Base-by-base conservation (phyloP, 169 alveolate genomes). In the Eimeria mitis region DNA sequence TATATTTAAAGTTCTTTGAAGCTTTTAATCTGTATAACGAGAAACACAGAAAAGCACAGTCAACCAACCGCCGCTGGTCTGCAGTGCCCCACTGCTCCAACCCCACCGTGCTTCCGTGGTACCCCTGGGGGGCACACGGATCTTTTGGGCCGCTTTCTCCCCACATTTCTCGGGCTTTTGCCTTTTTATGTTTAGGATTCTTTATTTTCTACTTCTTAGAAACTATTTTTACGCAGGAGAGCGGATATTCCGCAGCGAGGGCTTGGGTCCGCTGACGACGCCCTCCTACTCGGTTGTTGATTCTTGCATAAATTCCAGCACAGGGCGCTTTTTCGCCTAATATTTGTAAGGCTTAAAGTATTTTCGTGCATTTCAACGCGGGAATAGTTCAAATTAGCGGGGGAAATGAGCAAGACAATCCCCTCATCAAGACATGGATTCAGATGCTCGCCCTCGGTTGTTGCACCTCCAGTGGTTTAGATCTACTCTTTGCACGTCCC, bases 231-330 rank as follows among this genome's bases (percentile, higher is more conserved):
- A 11, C 25, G 61, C 79, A 54, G 40, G 91, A 54, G 78, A 37
- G 59, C 91, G 78, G 91, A 85, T 56, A 40, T 59, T 34, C 68
- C 61, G 78, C 91, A n/a, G 79, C 91, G 37, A 44, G 47, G 79
- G 79, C 68, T 54, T 31, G 75, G 61, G 90, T 52, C 78, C 91
- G 91, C 91, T 85, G 91, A 42, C 91, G 91, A 85, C 91, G 59
- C 91, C 91, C 91, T 40, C 91, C 91, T 56, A 61, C 73, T 42
- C 73, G 56, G 91, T 49, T 23, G 59, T 40, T 42, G 49, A 37
- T 85, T 59, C 75, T 40, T 70, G 40, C 47, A 37, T 59, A 85
- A 59, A 25, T 34, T 34, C 16, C 91, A 19, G 91, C 78, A 14
- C 79, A 85, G 40, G 37, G 47, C 91, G 59, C 44, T 19, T 37